Evolutionary conservation across 2,329 filamentous ascomycete species (phyloP).

Genomic region (Arthroderma sp.): DNA sequence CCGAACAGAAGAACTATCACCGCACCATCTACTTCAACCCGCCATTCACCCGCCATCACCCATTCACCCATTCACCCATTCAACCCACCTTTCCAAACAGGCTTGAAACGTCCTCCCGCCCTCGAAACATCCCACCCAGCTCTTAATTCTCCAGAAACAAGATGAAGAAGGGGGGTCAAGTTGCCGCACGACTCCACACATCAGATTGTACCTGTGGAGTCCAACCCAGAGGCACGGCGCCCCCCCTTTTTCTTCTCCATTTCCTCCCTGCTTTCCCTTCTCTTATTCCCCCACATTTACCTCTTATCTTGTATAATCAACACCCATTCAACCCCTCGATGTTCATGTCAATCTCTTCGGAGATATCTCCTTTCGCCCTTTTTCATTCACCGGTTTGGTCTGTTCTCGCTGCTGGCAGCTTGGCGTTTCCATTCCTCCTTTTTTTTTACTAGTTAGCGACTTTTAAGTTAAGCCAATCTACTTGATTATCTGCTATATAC

Average conservation of each 20-base stretch:
- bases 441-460: background rate
- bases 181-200: background rate
- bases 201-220: background rate
- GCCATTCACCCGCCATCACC: background rate
- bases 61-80: too few species aligned
- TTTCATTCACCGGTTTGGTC: too few species aligned
- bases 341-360: background rate
- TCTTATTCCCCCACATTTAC: background rate
- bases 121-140: too few species aligned
- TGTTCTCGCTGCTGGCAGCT: background rate
- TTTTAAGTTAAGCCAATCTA: background rate
- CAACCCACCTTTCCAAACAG: background rate
- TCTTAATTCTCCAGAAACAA: background rate
- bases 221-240: background rate
- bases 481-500: background rate
- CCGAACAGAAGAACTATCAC: background rate
- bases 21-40: background rate
- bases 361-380: too few species aligned
- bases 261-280: background rate
- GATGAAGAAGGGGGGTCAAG: background rate
- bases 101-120: background rate
- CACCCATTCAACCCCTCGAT: background rate
- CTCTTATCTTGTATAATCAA: background rate
- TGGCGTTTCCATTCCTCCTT: background rate
- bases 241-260: background rate